Base-by-base conservation (phyloP, 805 yeast genomes). In the Pichia gijzeniarum region DNA sequence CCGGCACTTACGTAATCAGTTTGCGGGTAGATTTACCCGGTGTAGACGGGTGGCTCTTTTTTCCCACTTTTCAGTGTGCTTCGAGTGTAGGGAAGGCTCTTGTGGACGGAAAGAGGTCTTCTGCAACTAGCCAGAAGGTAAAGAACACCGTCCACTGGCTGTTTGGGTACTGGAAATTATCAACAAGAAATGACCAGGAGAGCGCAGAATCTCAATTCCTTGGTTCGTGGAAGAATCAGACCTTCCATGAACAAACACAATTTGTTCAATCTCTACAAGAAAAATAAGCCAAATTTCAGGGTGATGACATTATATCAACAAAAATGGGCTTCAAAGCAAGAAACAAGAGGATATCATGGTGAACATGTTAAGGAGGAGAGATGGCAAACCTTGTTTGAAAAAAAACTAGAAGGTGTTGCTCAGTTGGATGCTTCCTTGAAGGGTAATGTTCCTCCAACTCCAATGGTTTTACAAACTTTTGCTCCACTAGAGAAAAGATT, bases 311-410 rank as follows among this genome's bases (percentile, higher is more conserved):
- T 87, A 48, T 93, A 74, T 67, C 95, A 87, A 66, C 95, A 91
- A 65, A 88, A 89, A 67, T 93, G 95, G 91, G 68, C 74, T 6
- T 82, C 96, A 42, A 91, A 93, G 64, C 83, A 80, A 61, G 96
- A 90, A 61, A 82, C 97, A 7, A 79, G 99, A 67, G 83, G 91
- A 1, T 91, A 91, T 64, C 99, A 91, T 63, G 99, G 99, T 56
- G 98, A 93, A 59, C 87, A 84, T 62, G 64, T 91, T 45, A 85
- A 91, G 1, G 99, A 93, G 63, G 70, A 77, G 17, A 79, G 90
- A 60, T 85, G 89, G 82, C 83, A 84, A 60, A 67, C 79, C 8
- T 64, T 75, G 41, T 90, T 91, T 68, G 70, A 79, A 44, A 76
- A 79, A 20, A 80, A 82, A 48, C 71, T 89, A 54, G 81, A 84